A percentile compares a stretch with the other conserved stretches of the same genome.
Evolutionary conservation across 2,329 filamentous ascomycete species (phyloP).

Genomic region (Phaeosphaeriaceae sp.): DNA sequence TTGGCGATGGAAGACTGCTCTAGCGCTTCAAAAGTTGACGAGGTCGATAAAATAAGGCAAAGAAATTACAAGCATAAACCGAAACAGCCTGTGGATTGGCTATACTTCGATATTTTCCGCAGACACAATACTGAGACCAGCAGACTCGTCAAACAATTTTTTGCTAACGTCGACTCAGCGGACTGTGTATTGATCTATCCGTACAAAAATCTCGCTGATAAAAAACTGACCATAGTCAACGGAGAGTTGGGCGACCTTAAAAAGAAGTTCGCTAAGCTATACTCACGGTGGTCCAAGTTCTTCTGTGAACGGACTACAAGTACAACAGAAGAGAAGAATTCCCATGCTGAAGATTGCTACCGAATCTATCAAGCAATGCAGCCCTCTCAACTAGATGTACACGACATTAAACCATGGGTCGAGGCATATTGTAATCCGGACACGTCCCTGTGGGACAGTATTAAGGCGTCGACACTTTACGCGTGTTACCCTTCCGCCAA

Average conservation of each 20-base stretch:
- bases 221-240: too few relatives aligned
- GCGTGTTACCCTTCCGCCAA: conserved; percentile 20
- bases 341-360: conserved; percentile 25
- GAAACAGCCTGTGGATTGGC: conserved; percentile 66
- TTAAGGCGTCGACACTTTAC: conserved; percentile 55
- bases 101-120: conserved; percentile 63
- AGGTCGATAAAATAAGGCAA: conserved; percentile 21
- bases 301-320: conserved; percentile 2
- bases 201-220: too few relatives aligned
- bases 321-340: conserved; percentile 15
- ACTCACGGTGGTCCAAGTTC: conserved; percentile 12
- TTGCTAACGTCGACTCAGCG: too few relatives aligned
- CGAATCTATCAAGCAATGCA: conserved; percentile 23
- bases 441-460: conserved; percentile 48
- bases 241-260: too few relatives aligned
- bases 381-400: conserved; percentile 17
- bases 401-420: conserved; percentile 18
- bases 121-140: conserved; percentile 44
- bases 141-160: background rate
- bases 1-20: conserved; percentile 34
- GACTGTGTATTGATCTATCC: too few relatives aligned
- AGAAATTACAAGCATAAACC: conserved; percentile 28
- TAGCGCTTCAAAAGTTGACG: conserved; percentile 18
- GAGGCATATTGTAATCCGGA: conserved; percentile 6
- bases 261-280: background rate